Conservation (phyloP, 139 green algal genomes). For the Nannochloris sp. region DNA sequence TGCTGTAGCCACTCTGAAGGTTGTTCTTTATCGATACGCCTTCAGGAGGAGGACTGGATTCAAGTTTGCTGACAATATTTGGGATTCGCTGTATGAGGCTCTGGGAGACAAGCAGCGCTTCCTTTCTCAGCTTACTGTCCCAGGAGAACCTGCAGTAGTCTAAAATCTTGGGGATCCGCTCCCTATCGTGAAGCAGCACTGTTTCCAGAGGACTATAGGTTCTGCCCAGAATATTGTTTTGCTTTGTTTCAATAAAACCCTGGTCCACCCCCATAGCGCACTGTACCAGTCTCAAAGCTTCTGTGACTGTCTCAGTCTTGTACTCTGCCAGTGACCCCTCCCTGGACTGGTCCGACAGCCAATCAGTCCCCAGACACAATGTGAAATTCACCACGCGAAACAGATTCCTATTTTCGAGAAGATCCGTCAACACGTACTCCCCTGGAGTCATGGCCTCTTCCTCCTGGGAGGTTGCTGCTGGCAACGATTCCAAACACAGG, state of each 20-base stretch:
- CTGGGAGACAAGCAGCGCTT: neutral
- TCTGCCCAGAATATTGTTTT: neutral
- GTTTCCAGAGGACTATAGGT: neutral
- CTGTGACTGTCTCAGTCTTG: neutral
- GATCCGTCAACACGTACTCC: slow-evolving; percentile 48
- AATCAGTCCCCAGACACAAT: slow-evolving; percentile 4
- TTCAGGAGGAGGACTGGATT: neutral
- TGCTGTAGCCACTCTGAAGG: neutral
- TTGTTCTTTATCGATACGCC: neutral
- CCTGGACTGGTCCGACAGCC: neutral
- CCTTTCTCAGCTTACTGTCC: neutral
- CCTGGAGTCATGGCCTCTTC: slow-evolving; percentile 15
- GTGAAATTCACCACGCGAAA: neutral
- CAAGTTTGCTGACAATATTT: neutral
- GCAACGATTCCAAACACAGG: slow-evolving; percentile 22
- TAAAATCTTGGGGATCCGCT: neutral
- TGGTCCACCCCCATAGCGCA: neutral
- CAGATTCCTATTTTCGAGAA: slow-evolving; percentile 33
- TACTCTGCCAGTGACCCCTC: neutral
- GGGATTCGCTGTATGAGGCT: neutral
- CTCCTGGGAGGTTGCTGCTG: slow-evolving; percentile 5
- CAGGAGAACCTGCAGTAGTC: slow-evolving; percentile 1
- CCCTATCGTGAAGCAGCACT: neutral
- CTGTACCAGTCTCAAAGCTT: neutral
- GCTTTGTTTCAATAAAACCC: neutral